phyloP scores from a whole-genome alignment of 495 filamentous ascomycete species.

The Penicillium verhagenii region DNA sequence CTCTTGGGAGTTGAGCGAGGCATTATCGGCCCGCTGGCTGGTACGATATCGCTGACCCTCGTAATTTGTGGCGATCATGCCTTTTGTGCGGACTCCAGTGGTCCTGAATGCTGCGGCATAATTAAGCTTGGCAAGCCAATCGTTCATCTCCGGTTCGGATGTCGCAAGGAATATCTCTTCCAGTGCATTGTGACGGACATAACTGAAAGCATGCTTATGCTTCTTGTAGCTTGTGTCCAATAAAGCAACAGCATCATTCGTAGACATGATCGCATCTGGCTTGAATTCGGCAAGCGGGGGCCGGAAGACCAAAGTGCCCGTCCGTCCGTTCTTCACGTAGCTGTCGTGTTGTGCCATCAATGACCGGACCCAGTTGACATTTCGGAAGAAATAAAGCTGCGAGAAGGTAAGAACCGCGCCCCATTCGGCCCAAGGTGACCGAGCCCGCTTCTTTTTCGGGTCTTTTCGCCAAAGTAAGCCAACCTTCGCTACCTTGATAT shows the following conservation, averaged over 20 bases:
- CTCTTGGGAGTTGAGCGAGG: conserved; percentile 32
- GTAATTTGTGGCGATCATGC: conserved; percentile 79
- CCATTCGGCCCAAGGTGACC: conserved; percentile 99
- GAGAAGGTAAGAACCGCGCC: conserved; percentile 92
- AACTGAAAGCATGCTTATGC: conserved; percentile 93
- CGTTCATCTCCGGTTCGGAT: conserved; percentile 87
- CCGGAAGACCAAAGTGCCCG: conserved; percentile 73
- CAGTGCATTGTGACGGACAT: conserved; percentile 81
- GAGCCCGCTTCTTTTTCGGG: conserved; percentile 85
- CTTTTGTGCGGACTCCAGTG: conserved; percentile 86
- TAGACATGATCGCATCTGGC: conserved; percentile 87
- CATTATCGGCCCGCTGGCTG: conserved; percentile 58
- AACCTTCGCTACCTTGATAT: conserved; percentile 97
- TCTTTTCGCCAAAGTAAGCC: conserved; percentile 96
- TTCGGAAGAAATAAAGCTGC: conserved; percentile 95
- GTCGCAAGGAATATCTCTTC: conserved; percentile 92
- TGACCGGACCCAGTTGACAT: conserved; percentile 85
- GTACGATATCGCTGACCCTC: conserved; percentile 80
- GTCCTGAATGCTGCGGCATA: conserved; percentile 93
- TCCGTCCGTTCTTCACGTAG: conserved; percentile 60
- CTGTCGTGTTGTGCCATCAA: conserved; percentile 82
- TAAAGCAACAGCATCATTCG: conserved; percentile 85
- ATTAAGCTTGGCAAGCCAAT: conserved; percentile 95
- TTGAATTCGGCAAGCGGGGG: conserved; percentile 91
- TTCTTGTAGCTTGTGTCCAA: conserved; percentile 86